Evolutionary conservation across 352 stramenopile species (phyloP).

Genomic region (Peronospora destructor): DNA sequence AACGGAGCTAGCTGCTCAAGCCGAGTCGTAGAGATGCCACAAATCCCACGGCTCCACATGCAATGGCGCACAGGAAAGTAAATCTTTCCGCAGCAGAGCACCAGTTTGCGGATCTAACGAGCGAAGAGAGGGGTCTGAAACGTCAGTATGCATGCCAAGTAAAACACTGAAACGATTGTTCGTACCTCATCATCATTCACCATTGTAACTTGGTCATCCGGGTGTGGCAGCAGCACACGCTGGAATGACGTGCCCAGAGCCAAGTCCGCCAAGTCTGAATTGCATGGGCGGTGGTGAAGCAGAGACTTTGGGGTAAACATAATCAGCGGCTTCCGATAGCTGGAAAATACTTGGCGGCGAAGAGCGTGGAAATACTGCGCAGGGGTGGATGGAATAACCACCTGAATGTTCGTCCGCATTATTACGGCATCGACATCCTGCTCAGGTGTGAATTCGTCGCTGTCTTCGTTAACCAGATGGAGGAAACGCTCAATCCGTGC

Average conservation of each 20-base stretch:
- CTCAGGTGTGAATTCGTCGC: slow-evolving; percentile 47
- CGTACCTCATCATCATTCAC: slow-evolving; percentile 53
- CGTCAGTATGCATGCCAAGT: slow-evolving; percentile 7
- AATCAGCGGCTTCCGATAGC: slow-evolving; percentile 75
- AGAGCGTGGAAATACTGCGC: slow-evolving; percentile 97
- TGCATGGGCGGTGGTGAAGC: slow-evolving; percentile 75
- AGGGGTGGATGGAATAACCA: slow-evolving; percentile 78
- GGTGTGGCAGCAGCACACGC: slow-evolving; percentile 64
- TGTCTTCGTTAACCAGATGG: slow-evolving; percentile 72
- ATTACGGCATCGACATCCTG: slow-evolving; percentile 35
- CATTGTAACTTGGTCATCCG: slow-evolving; percentile 61
- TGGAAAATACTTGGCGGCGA: slow-evolving; percentile 69
- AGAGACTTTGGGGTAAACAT: slow-evolving; percentile 81
- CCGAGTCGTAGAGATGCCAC: slow-evolving; percentile 60
- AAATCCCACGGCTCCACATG: slow-evolving; percentile 47
- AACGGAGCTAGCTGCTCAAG: slow-evolving; percentile 93
- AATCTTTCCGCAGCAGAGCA: slow-evolving; percentile 82
- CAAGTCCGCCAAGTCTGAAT: slow-evolving; percentile 67
- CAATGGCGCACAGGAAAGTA: slow-evolving; percentile 72
- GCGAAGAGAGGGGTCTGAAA: slow-evolving; percentile 1
- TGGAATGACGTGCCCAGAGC: slow-evolving; percentile 50
- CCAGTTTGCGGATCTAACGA: slow-evolving; percentile 59
- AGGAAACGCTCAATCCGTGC: slow-evolving; percentile 82
- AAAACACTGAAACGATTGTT: background rate
- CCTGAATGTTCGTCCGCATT: slow-evolving; percentile 63